Conservation (phyloP, 2,329 filamentous ascomycete genomes). For the Colletotrichum graminicola region DNA sequence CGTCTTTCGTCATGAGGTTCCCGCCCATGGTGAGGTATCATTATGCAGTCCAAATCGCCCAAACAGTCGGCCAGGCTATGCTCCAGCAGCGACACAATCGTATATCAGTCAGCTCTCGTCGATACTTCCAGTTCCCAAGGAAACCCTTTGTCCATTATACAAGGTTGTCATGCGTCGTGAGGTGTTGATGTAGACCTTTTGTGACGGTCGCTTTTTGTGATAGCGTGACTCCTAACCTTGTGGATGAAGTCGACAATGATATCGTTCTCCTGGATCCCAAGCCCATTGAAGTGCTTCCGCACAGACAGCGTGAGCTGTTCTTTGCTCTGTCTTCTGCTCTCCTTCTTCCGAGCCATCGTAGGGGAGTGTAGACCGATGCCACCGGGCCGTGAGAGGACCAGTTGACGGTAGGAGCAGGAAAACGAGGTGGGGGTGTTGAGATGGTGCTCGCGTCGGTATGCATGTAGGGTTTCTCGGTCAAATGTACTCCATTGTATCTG, state of each 20-base stretch:
- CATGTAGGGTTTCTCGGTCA: conserved; percentile 75
- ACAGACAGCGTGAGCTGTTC: conserved; percentile 79
- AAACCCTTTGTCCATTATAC: conserved; percentile 13
- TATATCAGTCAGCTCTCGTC: conserved; percentile 18
- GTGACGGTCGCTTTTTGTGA: conserved; percentile 39
- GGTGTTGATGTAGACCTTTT: conserved; percentile 29
- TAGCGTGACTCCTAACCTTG: conserved; percentile 61
- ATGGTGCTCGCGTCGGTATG: conserved; percentile 80
- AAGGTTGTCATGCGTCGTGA: conserved; percentile 34
- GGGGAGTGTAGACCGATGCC: conserved; percentile 80
- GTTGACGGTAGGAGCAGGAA: conserved; percentile 71
- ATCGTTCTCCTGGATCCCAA: conserved; percentile 84
- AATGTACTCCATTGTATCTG: conserved; percentile 77
- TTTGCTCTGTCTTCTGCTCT: conserved; percentile 76
- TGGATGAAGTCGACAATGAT: conserved; percentile 85
- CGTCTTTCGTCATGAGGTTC: conserved; percentile 29
- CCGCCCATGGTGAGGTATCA: conserved; percentile 40
- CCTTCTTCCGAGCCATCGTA: conserved; percentile 77
- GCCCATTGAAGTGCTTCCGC: conserved; percentile 85
- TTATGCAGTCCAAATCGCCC: conserved; percentile 41
- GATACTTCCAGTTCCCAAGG: conserved; percentile 18
- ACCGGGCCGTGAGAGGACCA: conserved; percentile 70
- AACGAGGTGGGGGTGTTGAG: conserved; percentile 80
- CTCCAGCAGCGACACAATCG: conserved; percentile 17
- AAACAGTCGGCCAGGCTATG: conserved; percentile 26